phyloP scores from a whole-genome alignment of 208 protist species.

The Wallacemonas sp. region DNA sequence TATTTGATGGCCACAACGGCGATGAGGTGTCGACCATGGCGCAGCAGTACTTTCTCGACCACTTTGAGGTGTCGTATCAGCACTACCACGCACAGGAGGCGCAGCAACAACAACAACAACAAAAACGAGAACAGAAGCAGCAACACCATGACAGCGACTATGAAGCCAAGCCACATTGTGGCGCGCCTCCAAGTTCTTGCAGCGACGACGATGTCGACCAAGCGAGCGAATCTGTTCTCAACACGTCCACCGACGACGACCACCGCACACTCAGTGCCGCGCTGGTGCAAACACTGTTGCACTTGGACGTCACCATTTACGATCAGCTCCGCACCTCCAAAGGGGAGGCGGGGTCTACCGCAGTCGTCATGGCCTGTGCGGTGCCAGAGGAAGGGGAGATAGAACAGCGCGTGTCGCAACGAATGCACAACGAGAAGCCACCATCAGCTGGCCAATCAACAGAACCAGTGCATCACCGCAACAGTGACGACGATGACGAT shows the following conservation, averaged over 20 bases:
- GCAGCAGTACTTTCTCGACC: constrained; percentile 54
- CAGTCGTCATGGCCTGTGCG: constrained; percentile 36
- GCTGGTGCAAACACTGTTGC: constrained; percentile 69
- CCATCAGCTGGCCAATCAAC: too few relatives aligned
- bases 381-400: too few relatives aligned
- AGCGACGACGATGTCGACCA: too few relatives aligned
- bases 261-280: constrained; percentile 57
- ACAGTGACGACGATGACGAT: not conserved
- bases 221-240: too few relatives aligned
- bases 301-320: constrained; percentile 67
- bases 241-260: constrained; percentile 6
- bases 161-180: too few relatives aligned
- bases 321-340: constrained; percentile 24
- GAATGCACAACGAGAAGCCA: too few relatives aligned
- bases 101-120: too few relatives aligned
- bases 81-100: constrained; percentile 20
- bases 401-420: too few relatives aligned
- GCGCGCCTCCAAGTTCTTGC: too few relatives aligned
- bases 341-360: constrained; percentile 48
- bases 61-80: constrained; percentile 47
- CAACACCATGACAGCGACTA: too few relatives aligned
- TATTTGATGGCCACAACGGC: constrained; percentile 84
- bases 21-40: constrained; percentile 45
- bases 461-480: too few relatives aligned
- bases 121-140: too few relatives aligned